These are phyloP conservation scores for Stenocarpella maydis DNA, from an alignment of 2,329 filamentous ascomycete genomes.

Conservation along the genomic window DNA sequence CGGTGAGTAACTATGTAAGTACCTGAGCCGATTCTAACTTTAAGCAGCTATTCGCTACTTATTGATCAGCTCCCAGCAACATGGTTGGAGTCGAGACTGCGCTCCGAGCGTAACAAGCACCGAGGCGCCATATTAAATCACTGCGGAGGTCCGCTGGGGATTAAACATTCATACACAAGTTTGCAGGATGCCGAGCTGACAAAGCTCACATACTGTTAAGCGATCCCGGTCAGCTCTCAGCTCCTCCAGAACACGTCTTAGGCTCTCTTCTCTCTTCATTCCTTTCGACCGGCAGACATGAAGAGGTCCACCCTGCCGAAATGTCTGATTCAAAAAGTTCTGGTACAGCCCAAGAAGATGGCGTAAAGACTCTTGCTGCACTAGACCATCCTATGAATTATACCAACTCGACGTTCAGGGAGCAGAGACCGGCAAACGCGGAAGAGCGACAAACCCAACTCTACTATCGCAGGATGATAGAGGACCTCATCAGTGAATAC, in stretches of 20 bases:
- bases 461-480: background rate
- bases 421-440: background rate
- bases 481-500: slow-evolving; percentile 10
- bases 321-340: background rate
- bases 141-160: slow-evolving; percentile 3
- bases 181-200: background rate
- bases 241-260: background rate
- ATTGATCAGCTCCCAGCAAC: too few relatives aligned
- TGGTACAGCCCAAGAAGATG: background rate
- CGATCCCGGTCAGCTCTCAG: background rate
- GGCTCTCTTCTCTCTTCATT: too few relatives aligned
- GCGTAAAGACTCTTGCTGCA: background rate
- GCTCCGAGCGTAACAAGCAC: background rate
- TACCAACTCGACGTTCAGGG: background rate
- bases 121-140: background rate
- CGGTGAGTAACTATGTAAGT: too few relatives aligned
- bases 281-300: background rate
- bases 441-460: slow-evolving; percentile 2
- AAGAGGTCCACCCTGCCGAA: too few relatives aligned
- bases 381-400: slow-evolving; percentile 2
- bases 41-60: too few relatives aligned
- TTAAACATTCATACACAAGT: background rate
- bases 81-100: background rate
- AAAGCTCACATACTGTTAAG: too few relatives aligned
- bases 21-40: too few relatives aligned